These are phyloP conservation scores for Saccharomyces hybrid DNA, from an alignment of 1,139 yeast genomes.

Conservation along the genomic window DNA sequence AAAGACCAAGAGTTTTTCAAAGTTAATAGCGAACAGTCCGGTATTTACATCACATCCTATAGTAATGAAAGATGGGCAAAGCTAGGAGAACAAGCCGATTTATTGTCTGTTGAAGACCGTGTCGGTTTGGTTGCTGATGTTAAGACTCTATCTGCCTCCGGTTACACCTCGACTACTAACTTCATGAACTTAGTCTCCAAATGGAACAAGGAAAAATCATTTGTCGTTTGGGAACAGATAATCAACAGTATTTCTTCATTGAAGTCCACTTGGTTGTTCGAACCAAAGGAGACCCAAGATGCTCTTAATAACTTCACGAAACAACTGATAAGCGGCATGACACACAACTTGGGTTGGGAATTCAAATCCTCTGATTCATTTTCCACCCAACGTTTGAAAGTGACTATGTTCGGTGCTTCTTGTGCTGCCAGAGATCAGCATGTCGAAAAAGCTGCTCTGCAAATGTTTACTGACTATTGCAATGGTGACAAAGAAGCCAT, in stretches of 20 bases:
- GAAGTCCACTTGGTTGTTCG: conserved; percentile 64
- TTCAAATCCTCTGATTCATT: conserved; percentile 57
- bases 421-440: conserved; percentile 51
- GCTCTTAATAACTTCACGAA: conserved; percentile 55
- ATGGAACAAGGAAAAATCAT: conserved; percentile 63
- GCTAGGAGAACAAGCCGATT: conserved; percentile 67
- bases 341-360: conserved; percentile 61
- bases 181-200: conserved; percentile 56
- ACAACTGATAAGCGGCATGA: conserved; percentile 53
- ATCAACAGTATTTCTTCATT: conserved; percentile 47
- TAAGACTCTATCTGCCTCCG: conserved; percentile 62
- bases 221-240: conserved; percentile 76
- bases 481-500: conserved; percentile 61
- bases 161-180: conserved; percentile 60
- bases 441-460: conserved; percentile 47
- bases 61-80: conserved; percentile 65
- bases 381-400: conserved; percentile 69
- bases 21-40: conserved; percentile 75
- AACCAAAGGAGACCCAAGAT: conserved; percentile 46
- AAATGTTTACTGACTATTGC: conserved; percentile 51
- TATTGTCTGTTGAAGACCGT: conserved; percentile 73
- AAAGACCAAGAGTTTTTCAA: conserved; percentile 50
- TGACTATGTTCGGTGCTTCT: conserved; percentile 64
- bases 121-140: conserved; percentile 83
- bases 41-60: conserved; percentile 77